Conservation (phyloP, 2,329 filamentous ascomycete species). For the Scopulariopsis brevicaulis region DNA sequence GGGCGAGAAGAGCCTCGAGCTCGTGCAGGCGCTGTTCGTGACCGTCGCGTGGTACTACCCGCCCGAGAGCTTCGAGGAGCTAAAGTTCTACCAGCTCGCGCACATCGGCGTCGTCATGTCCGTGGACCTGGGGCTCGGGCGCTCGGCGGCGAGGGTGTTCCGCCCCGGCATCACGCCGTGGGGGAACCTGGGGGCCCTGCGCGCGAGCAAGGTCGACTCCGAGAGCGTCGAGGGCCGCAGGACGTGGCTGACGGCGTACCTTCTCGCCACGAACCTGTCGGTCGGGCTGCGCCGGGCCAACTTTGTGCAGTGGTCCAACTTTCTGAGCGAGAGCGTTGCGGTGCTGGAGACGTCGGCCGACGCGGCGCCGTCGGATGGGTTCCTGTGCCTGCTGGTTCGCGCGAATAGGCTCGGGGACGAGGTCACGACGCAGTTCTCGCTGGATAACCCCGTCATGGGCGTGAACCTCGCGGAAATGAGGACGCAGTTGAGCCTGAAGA, state of each 20-base stretch:
- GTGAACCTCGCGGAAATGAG: constrained; percentile 49
- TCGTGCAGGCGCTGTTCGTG: constrained; percentile 69
- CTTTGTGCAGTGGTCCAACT: constrained; percentile 46
- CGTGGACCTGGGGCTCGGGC: constrained; percentile 70
- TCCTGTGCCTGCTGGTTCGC: constrained; percentile 47
- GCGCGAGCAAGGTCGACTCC: constrained; percentile 24
- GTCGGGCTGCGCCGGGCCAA: constrained; percentile 51
- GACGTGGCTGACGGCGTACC: constrained; percentile 49
- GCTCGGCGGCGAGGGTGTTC: constrained; percentile 15
- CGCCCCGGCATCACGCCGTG: background rate
- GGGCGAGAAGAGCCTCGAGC: constrained; percentile 71
- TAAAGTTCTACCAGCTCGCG: constrained; percentile 82
- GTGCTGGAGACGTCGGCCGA: constrained; percentile 41
- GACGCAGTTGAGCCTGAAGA: constrained; percentile 51
- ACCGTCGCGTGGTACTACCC: constrained; percentile 78
- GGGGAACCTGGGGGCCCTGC: background rate
- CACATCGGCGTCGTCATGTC: constrained; percentile 75
- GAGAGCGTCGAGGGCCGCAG: constrained; percentile 42
- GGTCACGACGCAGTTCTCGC: constrained; percentile 51
- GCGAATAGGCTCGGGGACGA: constrained; percentile 57
- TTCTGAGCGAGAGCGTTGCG: constrained; percentile 49
- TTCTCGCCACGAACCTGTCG: constrained; percentile 45
- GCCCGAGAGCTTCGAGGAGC: constrained; percentile 71
- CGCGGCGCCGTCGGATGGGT: constrained; percentile 42
- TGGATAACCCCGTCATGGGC: constrained; percentile 49